A percentile compares a stretch with the other conserved stretches of the same genome.
These are phyloP conservation scores for Psilocybe mexicana DNA, from an alignment of 1,284 basidiomycete species.

Conservation along the genomic window DNA sequence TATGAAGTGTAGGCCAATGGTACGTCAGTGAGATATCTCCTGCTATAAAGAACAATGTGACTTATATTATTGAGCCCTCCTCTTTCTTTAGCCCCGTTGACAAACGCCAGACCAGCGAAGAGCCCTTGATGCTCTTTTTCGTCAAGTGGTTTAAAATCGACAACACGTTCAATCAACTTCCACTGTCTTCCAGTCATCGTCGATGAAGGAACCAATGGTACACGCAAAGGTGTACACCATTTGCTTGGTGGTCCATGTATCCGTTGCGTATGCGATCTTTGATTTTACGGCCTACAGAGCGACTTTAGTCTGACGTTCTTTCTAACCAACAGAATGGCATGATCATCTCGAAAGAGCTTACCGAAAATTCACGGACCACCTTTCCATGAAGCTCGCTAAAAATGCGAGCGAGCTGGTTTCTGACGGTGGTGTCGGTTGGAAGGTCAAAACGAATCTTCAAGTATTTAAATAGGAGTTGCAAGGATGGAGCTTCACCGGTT, in stretches of 20 bases:
- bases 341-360: slow-evolving; percentile 1
- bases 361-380: slow-evolving; percentile 29
- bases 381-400: slow-evolving; percentile 28
- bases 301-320: too few species aligned
- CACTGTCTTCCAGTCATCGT: slow-evolving; percentile 31
- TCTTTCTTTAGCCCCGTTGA: slow-evolving; percentile 16
- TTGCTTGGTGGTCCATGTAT: slow-evolving; percentile 32
- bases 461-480: slow-evolving; percentile 29
- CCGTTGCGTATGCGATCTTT: slow-evolving; percentile 26
- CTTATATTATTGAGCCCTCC: slow-evolving; percentile 32
- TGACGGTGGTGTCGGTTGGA: slow-evolving; percentile 31
- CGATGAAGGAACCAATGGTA: slow-evolving; percentile 28
- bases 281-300: slow-evolving; percentile 24
- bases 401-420: slow-evolving; percentile 26
- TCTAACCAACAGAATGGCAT: too few species aligned
- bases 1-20: slow-evolving; percentile 23
- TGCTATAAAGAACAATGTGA: not conserved
- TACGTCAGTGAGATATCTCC: too few species aligned
- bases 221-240: slow-evolving; percentile 33
- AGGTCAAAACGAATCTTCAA: slow-evolving; percentile 24
- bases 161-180: slow-evolving; percentile 17
- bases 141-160: slow-evolving; percentile 30
- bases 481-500: slow-evolving; percentile 25
- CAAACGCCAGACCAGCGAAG: slow-evolving; percentile 28
- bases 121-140: slow-evolving; percentile 32